phyloP scores from a whole-genome alignment of 1,284 basidiomycete species.

The Ceratobasidium sp. region DNA sequence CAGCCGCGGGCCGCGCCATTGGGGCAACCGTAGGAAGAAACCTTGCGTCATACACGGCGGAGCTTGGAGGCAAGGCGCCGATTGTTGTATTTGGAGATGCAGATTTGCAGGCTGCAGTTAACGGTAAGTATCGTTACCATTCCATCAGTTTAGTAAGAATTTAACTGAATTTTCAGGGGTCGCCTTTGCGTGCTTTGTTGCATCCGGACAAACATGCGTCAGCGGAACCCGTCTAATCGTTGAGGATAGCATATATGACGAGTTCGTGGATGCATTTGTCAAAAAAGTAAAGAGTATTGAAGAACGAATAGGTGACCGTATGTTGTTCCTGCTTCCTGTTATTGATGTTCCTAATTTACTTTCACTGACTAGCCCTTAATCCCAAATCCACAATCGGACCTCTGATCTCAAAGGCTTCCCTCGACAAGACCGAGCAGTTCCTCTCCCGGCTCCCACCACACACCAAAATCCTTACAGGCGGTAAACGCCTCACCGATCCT shows the following conservation, averaged over 20 bases:
- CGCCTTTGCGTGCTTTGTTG: constrained; percentile 84
- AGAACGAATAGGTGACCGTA: constrained; percentile 80
- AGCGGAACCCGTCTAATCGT: constrained; percentile 81
- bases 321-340: constrained; percentile 52
- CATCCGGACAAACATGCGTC: constrained; percentile 87
- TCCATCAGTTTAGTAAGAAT: background rate
- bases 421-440: constrained; percentile 72
- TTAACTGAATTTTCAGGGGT: constrained; percentile 52
- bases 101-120: constrained; percentile 75
- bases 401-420: constrained; percentile 74
- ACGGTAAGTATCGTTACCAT: constrained; percentile 61
- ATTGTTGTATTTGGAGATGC: constrained; percentile 82
- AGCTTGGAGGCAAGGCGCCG: constrained; percentile 86
- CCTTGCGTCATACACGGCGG: constrained; percentile 79
- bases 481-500: constrained; percentile 69
- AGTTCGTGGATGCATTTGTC: constrained; percentile 73
- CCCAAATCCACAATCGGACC: constrained; percentile 79
- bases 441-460: constrained; percentile 61
- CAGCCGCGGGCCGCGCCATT: constrained; percentile 75
- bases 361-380: constrained; percentile 69
- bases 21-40: constrained; percentile 79
- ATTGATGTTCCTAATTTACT: background rate
- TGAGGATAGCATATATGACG: constrained; percentile 74
- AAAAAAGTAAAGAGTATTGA: constrained; percentile 73
- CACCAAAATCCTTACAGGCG: constrained; percentile 71